Evolutionary conservation across 352 stramenopile genomes (phyloP), one percentile per base, ranked within the genome.

Genomic region (Globisporangium abappressorium): DNA sequence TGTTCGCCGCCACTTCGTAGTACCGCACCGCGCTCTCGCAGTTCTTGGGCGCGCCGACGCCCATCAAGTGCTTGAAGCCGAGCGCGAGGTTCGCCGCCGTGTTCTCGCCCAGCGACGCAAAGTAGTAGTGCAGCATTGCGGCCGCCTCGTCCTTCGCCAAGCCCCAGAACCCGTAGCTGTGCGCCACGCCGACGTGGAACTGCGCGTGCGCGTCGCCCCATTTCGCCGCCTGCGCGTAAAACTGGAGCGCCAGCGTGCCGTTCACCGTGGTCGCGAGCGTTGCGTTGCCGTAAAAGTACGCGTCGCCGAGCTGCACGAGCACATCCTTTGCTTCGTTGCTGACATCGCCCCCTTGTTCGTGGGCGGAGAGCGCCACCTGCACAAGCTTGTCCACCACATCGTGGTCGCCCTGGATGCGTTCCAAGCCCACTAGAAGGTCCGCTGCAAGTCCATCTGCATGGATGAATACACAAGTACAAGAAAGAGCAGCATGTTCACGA

Each of bases 1-100:
- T 79, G 69, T 97, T 92, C 22, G 91, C 90, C 33, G 86, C 91
- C 30, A 90, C 77, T 72, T 96, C 89, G 66, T 97, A 97, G 80
- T 97, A 97, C 9, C 86, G 84, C 62, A 96, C 81, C 1, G 90
- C 88, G 1, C 68, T 84, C 64, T 97, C 87, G 69, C 91, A 97
- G 68, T 82, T 92, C 72, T 89, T 89, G 0, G 88, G 87, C 5
- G 90, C 82, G 30, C 82, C 80, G 26, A 91, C 65, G 6, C 90
- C 91, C 11, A 92, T 74, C 51, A 90, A 69, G 69, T 97, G 90
- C 33, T 86, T 84, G 71, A 91, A 80, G 2, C 89, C 91, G 20
- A 97, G 76, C 11, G 87, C 85, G 74, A 97, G 89, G 22, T 78
- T 65, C 5, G 89, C 89, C 24, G 74, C 77, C 0, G 89, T 75